phyloP scores from a whole-genome alignment of 1,139 yeast species.

The Protomyces inouyei region DNA sequence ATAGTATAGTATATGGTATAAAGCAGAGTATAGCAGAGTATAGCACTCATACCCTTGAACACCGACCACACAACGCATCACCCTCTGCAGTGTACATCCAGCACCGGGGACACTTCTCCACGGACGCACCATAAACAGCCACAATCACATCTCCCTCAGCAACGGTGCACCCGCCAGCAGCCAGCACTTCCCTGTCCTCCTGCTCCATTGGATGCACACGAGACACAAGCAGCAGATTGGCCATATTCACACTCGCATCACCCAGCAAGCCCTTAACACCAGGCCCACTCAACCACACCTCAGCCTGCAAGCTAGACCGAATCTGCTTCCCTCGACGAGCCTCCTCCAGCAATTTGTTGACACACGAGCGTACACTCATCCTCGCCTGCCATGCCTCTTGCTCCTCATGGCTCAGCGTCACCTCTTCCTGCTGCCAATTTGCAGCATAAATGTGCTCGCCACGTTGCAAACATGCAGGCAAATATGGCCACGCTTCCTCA shows the following conservation, averaged over 20 bases:
- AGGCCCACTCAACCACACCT: slow-evolving; percentile 36
- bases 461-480: slow-evolving; percentile 41
- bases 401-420: slow-evolving; percentile 37
- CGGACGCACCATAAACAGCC: slow-evolving; percentile 35
- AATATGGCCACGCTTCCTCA: slow-evolving; percentile 79
- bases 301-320: slow-evolving; percentile 63
- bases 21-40: too few relatives aligned
- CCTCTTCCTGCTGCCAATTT: slow-evolving; percentile 42
- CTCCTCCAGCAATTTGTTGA: slow-evolving; percentile 48
- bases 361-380: slow-evolving; percentile 36
- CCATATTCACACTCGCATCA: slow-evolving; percentile 30
- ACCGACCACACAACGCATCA: not conserved
- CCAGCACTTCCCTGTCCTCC: not conserved
- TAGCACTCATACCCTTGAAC: not conserved
- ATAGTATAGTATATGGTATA: too few relatives aligned
- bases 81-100: slow-evolving; percentile 66
- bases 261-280: not conserved
- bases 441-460: slow-evolving; percentile 31
- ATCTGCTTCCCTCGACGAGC: slow-evolving; percentile 50
- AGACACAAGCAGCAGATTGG: slow-evolving; percentile 67
- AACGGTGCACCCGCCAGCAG: slow-evolving; percentile 6
- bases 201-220: slow-evolving; percentile 39
- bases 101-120: slow-evolving; percentile 80
- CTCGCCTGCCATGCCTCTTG: slow-evolving; percentile 42
- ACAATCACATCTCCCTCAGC: slow-evolving; percentile 38